phyloP scores from a whole-genome alignment of 345 rosid species.

The Hypericum perforatum region DNA sequence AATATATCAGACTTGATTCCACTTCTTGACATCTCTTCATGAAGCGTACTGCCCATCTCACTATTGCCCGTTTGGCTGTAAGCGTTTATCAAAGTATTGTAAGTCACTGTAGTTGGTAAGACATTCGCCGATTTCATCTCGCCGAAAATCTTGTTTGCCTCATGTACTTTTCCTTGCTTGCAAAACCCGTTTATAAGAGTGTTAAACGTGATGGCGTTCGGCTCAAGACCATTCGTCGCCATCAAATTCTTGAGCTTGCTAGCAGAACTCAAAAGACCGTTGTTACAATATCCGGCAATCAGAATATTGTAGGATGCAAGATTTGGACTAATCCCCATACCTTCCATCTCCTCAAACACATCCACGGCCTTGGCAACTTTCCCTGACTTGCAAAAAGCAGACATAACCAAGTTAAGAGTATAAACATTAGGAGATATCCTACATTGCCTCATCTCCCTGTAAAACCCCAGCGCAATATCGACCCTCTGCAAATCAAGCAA shows the following conservation, averaged over 20 bases:
- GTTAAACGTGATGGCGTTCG: conserved; percentile 60
- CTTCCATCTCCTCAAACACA: conserved; percentile 44
- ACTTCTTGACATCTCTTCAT: conserved; percentile 52
- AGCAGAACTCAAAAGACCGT: conserved; percentile 58
- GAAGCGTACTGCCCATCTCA: conserved; percentile 51
- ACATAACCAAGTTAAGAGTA: conserved; percentile 63
- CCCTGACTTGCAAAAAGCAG: conserved; percentile 48
- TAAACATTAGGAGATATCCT: conserved; percentile 68
- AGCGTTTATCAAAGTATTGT: conserved; percentile 68
- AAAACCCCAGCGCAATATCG: conserved; percentile 55
- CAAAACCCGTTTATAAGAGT: conserved; percentile 61
- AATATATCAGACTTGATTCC: conserved; percentile 54
- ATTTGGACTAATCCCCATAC: conserved; percentile 40
- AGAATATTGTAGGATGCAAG: conserved; percentile 53
- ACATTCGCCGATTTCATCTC: conserved; percentile 58
- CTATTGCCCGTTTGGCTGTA: conserved; percentile 39
- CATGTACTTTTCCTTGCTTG: conserved; percentile 40
- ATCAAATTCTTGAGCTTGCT: conserved; percentile 49
- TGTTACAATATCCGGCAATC: conserved; percentile 58
- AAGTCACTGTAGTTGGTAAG: conserved; percentile 52
- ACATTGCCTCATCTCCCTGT: conserved; percentile 50
- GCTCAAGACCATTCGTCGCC: conserved; percentile 38
- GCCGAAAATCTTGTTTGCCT: conserved; percentile 47
- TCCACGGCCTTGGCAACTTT: conserved; percentile 54
- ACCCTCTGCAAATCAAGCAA: conserved; percentile 40